Evolutionary conservation across 148 eudicot genomes (phyloP).

Genomic region (Oxyria digyna): DNA sequence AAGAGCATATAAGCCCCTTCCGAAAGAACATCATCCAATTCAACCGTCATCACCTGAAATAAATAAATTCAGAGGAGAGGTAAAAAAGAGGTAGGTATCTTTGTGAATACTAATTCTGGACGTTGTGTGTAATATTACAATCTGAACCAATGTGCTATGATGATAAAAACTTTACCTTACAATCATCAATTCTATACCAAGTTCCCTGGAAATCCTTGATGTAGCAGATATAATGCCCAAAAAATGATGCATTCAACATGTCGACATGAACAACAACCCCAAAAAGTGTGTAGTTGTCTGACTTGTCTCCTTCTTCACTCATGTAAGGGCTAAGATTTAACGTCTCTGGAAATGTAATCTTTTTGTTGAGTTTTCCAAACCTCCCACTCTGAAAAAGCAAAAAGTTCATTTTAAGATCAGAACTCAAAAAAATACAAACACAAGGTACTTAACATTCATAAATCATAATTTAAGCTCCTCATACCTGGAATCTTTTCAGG

Average conservation of each 20-base stretch:
- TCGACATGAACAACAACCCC: conserved; percentile 92
- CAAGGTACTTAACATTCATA: too few species aligned
- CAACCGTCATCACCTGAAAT: conserved; percentile 59
- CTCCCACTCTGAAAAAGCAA: conserved; percentile 64
- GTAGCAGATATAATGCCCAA: conserved; percentile 89
- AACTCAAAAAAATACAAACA: background rate
- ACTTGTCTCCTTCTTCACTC: conserved; percentile 57
- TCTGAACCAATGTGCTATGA: background rate
- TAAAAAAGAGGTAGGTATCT: background rate
- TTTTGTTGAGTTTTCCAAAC: conserved; percentile 91
- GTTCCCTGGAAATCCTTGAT: conserved; percentile 65
- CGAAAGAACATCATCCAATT: conserved; percentile 83
- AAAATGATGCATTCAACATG: conserved; percentile 91
- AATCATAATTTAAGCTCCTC: too few species aligned
- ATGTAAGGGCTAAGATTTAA: conserved; percentile 75
- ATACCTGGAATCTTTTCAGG: conserved; percentile 88
- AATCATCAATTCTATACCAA: conserved; percentile 91
- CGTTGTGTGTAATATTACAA: too few species aligned
- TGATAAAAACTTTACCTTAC: conserved; percentile 40
- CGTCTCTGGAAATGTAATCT: conserved; percentile 65
- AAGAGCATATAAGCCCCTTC: conserved; percentile 98
- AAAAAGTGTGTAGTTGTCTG: conserved; percentile 59
- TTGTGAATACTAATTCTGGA: background rate
- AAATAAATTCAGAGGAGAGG: conserved; percentile 4
- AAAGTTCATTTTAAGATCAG: background rate